These are phyloP conservation scores for Pseudonectria buxi DNA, from an alignment of 2,329 filamentous ascomycete species.

Conservation along the genomic window DNA sequence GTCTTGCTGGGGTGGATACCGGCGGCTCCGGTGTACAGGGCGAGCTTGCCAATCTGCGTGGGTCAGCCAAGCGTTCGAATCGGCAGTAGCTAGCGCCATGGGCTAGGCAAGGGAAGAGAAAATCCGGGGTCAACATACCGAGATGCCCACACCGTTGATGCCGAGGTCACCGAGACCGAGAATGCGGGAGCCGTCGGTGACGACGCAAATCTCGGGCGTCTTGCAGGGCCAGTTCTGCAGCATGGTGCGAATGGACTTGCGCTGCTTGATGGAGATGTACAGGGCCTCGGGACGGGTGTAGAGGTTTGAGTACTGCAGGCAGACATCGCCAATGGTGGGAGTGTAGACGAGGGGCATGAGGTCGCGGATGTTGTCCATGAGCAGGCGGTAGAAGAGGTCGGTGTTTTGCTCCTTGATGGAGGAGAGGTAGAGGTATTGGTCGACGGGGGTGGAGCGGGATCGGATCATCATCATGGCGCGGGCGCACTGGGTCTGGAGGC, in stretches of 20 bases:
- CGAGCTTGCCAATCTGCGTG: constrained; percentile 76
- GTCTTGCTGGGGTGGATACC: constrained; percentile 88
- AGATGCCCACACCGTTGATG: constrained; percentile 96
- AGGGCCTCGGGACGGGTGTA: constrained; percentile 93
- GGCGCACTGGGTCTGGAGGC: constrained; percentile 51
- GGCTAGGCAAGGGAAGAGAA: not conserved
- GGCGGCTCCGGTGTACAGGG: constrained; percentile 90
- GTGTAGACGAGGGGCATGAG: constrained; percentile 83
- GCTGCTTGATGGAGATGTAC: constrained; percentile 94
- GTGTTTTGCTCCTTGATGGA: constrained; percentile 67
- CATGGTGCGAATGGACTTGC: constrained; percentile 81
- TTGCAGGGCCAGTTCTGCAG: constrained; percentile 88
- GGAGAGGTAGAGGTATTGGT: constrained; percentile 80
- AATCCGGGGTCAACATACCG: constrained; percentile 46
- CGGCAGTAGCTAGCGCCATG: not conserved
- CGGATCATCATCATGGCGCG: constrained; percentile 70
- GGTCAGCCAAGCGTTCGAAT: constrained; percentile 13
- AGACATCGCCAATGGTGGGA: constrained; percentile 90
- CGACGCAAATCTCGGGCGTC: constrained; percentile 89
- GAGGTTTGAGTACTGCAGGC: constrained; percentile 89
- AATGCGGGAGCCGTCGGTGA: constrained; percentile 92
- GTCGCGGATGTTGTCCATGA: constrained; percentile 70
- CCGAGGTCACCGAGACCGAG: constrained; percentile 91
- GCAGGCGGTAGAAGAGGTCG: constrained; percentile 75
- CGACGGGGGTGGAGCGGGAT: constrained; percentile 61